Evolutionary conservation across 2,329 filamentous ascomycete genomes (phyloP).

Genomic region (Botrytis fragariae): DNA sequence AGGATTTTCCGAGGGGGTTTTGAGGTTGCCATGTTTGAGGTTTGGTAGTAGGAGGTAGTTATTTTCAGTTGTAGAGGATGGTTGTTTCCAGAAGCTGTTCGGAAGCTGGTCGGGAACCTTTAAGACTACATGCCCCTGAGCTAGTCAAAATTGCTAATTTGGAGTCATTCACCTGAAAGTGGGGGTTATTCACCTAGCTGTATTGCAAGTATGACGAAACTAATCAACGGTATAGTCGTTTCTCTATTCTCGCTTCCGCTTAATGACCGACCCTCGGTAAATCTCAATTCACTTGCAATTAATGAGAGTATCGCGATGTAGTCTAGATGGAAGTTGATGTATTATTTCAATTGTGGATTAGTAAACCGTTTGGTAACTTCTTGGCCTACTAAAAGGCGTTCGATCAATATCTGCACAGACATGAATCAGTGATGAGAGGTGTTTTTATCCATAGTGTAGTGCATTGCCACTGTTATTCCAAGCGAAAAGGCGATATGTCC

Average conservation of each 20-base stretch:
- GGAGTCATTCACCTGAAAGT: background rate
- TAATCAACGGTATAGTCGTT: background rate
- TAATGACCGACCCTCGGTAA: background rate
- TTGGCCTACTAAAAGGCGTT: background rate
- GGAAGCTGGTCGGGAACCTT: background rate
- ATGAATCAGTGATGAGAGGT: background rate
- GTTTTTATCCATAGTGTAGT: background rate
- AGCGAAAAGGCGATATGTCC: background rate
- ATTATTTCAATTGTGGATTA: background rate
- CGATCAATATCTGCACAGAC: background rate
- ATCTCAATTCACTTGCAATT: background rate
- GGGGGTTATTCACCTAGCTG: background rate
- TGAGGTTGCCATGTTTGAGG: background rate
- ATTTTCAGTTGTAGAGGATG: background rate
- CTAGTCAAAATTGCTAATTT: background rate
- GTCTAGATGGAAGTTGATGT: background rate
- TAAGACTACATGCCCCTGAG: background rate
- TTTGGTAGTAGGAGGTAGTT: too few relatives aligned
- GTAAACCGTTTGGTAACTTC: background rate
- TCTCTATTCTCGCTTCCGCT: background rate
- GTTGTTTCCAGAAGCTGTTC: background rate
- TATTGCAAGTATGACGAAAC: background rate
- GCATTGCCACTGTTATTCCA: too few relatives aligned
- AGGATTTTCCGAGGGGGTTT: slow-evolving; percentile 35
- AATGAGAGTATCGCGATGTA: background rate